Base-by-base conservation (phyloP, 176 grass and related monocot genomes). In the Eragrostis curvula region DNA sequence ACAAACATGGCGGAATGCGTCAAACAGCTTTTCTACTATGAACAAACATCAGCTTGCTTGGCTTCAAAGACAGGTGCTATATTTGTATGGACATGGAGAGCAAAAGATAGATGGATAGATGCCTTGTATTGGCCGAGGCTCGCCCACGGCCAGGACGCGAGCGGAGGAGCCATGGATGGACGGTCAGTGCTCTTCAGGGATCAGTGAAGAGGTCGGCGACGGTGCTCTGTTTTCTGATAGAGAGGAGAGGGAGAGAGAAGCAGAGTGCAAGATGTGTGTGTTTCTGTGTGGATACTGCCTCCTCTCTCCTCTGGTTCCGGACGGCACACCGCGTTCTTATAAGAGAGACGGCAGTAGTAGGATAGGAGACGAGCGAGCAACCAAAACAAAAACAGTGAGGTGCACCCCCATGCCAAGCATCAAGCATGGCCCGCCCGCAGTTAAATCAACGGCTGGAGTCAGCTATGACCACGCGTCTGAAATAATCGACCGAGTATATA, bases 131-230 rank as follows among this genome's bases (percentile, higher is more conserved):
- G 52, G 59, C 93, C 89, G 15, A 98, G 80, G 85, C 86, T 87
- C 45, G 74, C 79, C 93, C 90, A 95, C 41, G 96, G 96, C 96
- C 96, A 98, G 28, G 96, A 91, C 53, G 93, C 91, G 48, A 98
- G 87, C 51, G 85, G 85, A n/a, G 84, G n/a, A 68, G 65, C 90
- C 84, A 85, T 83, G 76, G 60, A 0, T 60, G 23, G 53, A 53
- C 17, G 8, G n/a, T 2, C 5, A 12, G 57, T 3, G 24, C 14
- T 3, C 30, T 27, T 63, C 9, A 23, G 57, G 65, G 70, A 61
- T 32, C 42, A 50, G 58, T 17, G 40, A 55, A 16, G 16, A 2
- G 23, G 57, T 6, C 57, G 57, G 57, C 24, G 5, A 65, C 32
- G 73, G 17, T 30, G 24, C 60, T 36, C 12, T 65, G 59, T 65